These are phyloP conservation scores for Heliamphora exappendiculata DNA, from an alignment of 148 eudicot species.

Conservation along the genomic window DNA sequence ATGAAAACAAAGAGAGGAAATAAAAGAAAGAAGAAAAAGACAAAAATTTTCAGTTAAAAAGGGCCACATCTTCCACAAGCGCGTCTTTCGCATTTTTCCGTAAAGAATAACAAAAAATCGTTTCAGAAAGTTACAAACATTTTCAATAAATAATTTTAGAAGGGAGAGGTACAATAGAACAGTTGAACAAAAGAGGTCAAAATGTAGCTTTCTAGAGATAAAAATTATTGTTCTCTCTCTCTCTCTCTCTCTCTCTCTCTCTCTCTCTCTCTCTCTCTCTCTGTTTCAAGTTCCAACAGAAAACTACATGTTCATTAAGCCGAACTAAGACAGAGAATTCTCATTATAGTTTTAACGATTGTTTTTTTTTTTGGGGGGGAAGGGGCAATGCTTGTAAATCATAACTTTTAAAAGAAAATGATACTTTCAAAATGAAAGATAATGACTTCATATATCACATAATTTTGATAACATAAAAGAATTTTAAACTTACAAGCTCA, in stretches of 20 bases:
- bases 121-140: not conserved
- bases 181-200: not conserved
- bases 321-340: not conserved
- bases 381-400: too few species aligned
- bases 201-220: not conserved
- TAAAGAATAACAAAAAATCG: not conserved
- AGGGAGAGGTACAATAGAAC: not conserved
- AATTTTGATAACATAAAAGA: not conserved
- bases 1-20: not conserved
- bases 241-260: not conserved
- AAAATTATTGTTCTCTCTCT: not conserved
- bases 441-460: too few species aligned
- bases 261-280: not conserved
- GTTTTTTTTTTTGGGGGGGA: too few species aligned
- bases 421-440: too few species aligned
- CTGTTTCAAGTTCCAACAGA: not conserved
- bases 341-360: too few species aligned
- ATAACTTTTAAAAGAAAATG: too few species aligned
- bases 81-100: not conserved
- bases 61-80: not conserved
- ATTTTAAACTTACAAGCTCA: not conserved
- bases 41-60: not conserved
- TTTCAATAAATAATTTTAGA: not conserved
- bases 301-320: not conserved
- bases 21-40: not conserved